phyloP scores from a whole-genome alignment of 2,329 filamentous ascomycete genomes.

The Epicoccum nigrum region DNA sequence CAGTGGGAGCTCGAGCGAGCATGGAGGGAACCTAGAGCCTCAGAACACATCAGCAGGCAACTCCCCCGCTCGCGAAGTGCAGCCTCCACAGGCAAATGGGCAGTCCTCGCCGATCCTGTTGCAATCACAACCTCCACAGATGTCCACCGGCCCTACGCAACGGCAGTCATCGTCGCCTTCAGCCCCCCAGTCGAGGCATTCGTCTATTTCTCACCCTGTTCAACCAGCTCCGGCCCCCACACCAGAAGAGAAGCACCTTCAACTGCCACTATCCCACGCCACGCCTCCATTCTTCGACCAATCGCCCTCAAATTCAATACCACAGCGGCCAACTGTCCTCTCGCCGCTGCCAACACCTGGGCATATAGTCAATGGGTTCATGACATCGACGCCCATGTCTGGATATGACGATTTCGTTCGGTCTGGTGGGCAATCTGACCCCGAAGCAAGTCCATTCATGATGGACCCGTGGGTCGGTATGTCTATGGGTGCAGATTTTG shows the following conservation, averaged over 20 bases:
- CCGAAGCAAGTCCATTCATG: constrained; percentile 54
- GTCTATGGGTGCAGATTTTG: constrained; percentile 53
- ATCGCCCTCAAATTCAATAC: constrained; percentile 43
- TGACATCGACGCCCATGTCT: constrained; percentile 53
- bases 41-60: constrained; percentile 41
- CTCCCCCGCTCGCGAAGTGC: constrained; percentile 41
- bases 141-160: constrained; percentile 23
- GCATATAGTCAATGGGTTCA: constrained; percentile 49
- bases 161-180: constrained; percentile 44
- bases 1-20: constrained; percentile 45
- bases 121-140: constrained; percentile 18
- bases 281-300: constrained; percentile 52
- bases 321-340: constrained; percentile 37
- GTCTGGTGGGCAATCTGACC: constrained; percentile 51
- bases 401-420: constrained; percentile 55
- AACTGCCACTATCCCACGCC: constrained; percentile 36
- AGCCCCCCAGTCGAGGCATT: constrained; percentile 38
- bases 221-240: constrained; percentile 39
- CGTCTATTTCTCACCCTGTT: constrained; percentile 41
- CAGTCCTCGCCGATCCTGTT: constrained; percentile 32
- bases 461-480: constrained; percentile 56
- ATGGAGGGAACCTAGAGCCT: constrained; percentile 38
- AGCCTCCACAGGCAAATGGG: constrained; percentile 30
- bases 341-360: constrained; percentile 49
- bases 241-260: constrained; percentile 42